Conservation (phyloP, 176 grass and related monocot genomes). For the Tuctoria greenei region DNA sequence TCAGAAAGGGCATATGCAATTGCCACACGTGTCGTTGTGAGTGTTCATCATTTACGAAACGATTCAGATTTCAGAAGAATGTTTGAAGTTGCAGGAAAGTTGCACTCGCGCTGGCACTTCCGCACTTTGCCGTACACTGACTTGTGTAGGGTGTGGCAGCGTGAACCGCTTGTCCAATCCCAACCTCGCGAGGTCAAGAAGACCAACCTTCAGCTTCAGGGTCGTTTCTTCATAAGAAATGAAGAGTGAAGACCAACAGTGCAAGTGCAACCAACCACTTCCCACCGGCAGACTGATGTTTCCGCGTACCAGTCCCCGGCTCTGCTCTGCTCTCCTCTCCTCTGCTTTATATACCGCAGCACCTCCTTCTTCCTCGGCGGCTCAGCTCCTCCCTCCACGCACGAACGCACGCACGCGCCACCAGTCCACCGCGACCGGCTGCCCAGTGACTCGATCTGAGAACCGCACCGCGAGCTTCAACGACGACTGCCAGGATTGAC, state of each 20-base stretch:
- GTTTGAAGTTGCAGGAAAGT: too few species aligned
- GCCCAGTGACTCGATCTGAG: neutral
- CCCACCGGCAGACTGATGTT: conserved; percentile 13
- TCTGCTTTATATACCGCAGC: conserved; percentile 41
- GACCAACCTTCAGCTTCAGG: too few species aligned
- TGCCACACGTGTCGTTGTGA: too few species aligned
- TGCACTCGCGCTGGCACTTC: too few species aligned
- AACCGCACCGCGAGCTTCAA: neutral
- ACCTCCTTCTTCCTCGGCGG: neutral
- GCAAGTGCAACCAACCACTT: neutral
- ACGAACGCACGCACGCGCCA: neutral
- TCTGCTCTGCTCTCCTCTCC: neutral
- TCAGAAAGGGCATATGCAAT: too few species aligned
- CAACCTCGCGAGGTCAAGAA: neutral
- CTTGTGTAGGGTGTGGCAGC: too few species aligned
- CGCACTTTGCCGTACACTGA: too few species aligned
- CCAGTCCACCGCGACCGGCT: neutral
- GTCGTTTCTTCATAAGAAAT: too few species aligned
- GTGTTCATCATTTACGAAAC: too few species aligned
- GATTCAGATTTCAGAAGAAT: too few species aligned
- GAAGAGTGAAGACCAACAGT: too few species aligned
- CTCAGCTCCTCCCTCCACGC: neutral
- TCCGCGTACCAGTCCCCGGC: conserved; percentile 49
- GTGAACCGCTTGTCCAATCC: conserved; percentile 20
- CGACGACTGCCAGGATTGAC: conserved; percentile 11